Evolutionary conservation across 192 early-diverging fungal genomes (phyloP), one percentile per base, ranked within the genome.

Genomic region (Linnemannia elongata): DNA sequence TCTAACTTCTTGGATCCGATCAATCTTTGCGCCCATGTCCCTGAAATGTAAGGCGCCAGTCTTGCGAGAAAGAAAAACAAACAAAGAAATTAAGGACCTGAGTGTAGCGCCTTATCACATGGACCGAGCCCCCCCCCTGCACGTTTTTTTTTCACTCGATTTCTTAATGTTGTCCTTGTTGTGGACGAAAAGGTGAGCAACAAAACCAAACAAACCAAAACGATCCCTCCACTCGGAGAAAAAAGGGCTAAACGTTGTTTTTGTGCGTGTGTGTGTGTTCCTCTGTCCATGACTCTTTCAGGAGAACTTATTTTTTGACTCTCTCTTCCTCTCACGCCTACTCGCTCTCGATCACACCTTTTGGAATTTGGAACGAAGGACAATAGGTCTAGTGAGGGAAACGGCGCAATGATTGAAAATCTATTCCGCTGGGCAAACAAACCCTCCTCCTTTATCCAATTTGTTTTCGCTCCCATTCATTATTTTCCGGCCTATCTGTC

Each of bases 201-300:
- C 55, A 39, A 12, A 33, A 10, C 22, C 5, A 66, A 69, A 33
- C 66, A 69, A 69, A 45, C 44, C n/a, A 69, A 69, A 30, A 63
- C 13, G 8, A 8, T 66, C 60, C 30, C 12, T 35, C 60, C 30
- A 66, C 60, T 66, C 60, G 60, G 60, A 66, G 55, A 66, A 66
- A 63, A 69, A 41, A 42, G 70, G 70, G 41, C 35, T 12, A 72
- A 72, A 42, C 69, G 69, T 36, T 38, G 38, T 39, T 70, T 70
- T 35, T 36, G 4, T 35, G 27, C 12, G 66, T 4, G 66, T 33
- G 35, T 68, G 27, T 33, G n/a, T 69, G 8, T 66, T 18, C 60
- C 1, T 10, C 18, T 6, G 30, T 33, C 66, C 35, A 66, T 66
- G 60, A 66, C 38, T 42, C 60, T 30, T 30, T 66, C 27, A 30